phyloP scores from a whole-genome alignment of 1,284 basidiomycete genomes.

The Wallemia ichthyophaga region DNA sequence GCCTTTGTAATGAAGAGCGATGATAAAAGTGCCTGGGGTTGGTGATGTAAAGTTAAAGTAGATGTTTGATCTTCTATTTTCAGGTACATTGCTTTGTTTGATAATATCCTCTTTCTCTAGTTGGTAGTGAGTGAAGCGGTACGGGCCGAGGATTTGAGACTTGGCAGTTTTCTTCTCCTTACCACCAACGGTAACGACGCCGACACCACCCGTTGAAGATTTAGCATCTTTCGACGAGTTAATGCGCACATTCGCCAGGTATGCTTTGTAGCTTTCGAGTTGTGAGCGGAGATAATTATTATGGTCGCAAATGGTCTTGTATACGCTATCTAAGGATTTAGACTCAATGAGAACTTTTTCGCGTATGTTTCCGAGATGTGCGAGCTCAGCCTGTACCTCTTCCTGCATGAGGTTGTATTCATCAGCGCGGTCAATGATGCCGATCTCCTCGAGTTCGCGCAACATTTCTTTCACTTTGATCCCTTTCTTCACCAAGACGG shows the following conservation, averaged over 20 bases:
- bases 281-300: conserved; percentile 89
- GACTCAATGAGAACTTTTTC: conserved; percentile 89
- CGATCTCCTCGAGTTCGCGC: conserved; percentile 70
- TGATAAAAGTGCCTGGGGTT: conserved; percentile 91
- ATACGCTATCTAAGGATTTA: conserved; percentile 71
- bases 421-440: conserved; percentile 51
- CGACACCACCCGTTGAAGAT: conserved; percentile 52
- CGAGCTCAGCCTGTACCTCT: conserved; percentile 78
- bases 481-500: conserved; percentile 70
- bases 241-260: conserved; percentile 83
- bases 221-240: conserved; percentile 34
- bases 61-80: conserved; percentile 88
- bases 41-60: conserved; percentile 97
- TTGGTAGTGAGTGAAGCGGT: conserved; percentile 88
- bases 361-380: conserved; percentile 76
- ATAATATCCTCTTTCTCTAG: conserved; percentile 99
- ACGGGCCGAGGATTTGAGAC: conserved; percentile 66
- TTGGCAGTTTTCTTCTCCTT: conserved; percentile 82
- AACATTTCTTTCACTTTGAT: conserved; percentile 99
- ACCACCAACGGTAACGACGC: conserved; percentile 79
- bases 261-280: conserved; percentile 97
- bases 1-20: conserved; percentile 92
- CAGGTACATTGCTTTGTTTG: conserved; percentile 90
- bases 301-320: conserved; percentile 97
- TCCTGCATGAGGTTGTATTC: conserved; percentile 86